A percentile compares a stretch with the other conserved stretches of the same genome.
Conservation (phyloP, 257 asterid species). For the Solanum ossicruentum region DNA sequence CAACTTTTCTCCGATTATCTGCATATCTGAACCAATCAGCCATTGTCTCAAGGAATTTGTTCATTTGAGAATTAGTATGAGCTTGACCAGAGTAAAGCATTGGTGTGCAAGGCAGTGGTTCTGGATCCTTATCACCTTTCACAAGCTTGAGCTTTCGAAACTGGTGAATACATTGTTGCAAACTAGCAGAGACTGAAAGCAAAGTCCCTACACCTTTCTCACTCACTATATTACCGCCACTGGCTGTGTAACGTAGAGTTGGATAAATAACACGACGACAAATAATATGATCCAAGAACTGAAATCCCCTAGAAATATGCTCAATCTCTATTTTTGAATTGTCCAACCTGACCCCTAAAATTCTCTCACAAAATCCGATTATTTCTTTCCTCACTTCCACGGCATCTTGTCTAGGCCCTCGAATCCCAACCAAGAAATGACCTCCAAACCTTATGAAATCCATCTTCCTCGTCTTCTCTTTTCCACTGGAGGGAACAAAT, state of each 20-base stretch:
- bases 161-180: conserved; percentile 73
- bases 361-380: conserved; percentile 51
- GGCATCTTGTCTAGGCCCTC: conserved; percentile 91
- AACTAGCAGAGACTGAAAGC: conserved; percentile 83
- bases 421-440: conserved; percentile 73
- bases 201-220: conserved; percentile 88
- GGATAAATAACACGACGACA: conserved; percentile 82
- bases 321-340: conserved; percentile 74
- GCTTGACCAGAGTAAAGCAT: conserved; percentile 98
- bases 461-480: conserved; percentile 77
- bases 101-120: conserved; percentile 92
- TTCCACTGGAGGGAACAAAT: conserved; percentile 90
- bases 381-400: conserved; percentile 59
- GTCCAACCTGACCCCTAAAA: conserved; percentile 53
- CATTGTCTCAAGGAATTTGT: conserved; percentile 81
- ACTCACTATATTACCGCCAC: conserved; percentile 68
- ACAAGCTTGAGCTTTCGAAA: conserved; percentile 64
- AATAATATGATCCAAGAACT: conserved; percentile 74
- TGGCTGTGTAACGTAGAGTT: conserved; percentile 80
- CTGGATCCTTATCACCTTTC: conserved; percentile 90
- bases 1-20: conserved; percentile 77
- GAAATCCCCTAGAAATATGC: conserved; percentile 78
- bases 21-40: conserved; percentile 98
- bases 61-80: conserved; percentile 92
- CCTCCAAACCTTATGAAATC: conserved; percentile 75